Percentiles rank a stretch among this genome's conserved stretches.
Conservation (phyloP, 768 basidiomycete species). For the Leccinum ochraceum region DNA sequence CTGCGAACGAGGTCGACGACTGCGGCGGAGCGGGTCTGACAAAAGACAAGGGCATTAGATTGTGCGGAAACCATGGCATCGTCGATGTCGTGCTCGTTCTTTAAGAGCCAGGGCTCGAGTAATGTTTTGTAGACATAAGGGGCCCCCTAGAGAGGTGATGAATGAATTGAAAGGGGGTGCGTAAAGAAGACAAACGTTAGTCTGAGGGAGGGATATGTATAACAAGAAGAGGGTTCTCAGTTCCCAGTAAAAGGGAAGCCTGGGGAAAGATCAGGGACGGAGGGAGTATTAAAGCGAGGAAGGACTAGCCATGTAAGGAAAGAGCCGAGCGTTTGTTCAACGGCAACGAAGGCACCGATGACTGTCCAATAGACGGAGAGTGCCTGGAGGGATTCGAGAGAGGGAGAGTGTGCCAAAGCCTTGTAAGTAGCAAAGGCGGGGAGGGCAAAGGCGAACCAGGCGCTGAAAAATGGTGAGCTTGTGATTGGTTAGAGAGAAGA, state of each 20-base stretch:
- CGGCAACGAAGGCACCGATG: slow-evolving; percentile 56
- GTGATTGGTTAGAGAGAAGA: no score
- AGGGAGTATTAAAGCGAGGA: background rate
- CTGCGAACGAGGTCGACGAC: slow-evolving; percentile 50
- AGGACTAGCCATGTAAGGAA: slow-evolving; percentile 60
- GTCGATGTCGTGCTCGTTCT: slow-evolving; percentile 63
- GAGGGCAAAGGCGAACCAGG: slow-evolving; percentile 70
- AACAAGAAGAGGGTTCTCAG: slow-evolving; percentile 65
- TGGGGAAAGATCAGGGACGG: slow-evolving; percentile 29
- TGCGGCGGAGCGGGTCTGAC: slow-evolving; percentile 49
- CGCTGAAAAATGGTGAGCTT: slow-evolving; percentile 37
- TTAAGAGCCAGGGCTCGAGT: slow-evolving; percentile 58
- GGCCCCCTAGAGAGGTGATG: slow-evolving; percentile 52
- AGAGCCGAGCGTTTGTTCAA: slow-evolving; percentile 65
- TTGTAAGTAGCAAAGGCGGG: slow-evolving; percentile 70
- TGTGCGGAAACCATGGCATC: slow-evolving; percentile 56
- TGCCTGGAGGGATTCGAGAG: slow-evolving; percentile 54
- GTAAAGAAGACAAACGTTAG: slow-evolving; percentile 46
- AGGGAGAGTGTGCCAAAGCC: slow-evolving; percentile 54
- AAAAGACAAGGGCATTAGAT: slow-evolving; percentile 52
- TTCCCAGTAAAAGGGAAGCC: slow-evolving; percentile 81
- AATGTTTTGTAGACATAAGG: slow-evolving; percentile 62
- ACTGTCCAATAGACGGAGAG: slow-evolving; percentile 68
- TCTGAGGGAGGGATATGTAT: slow-evolving; percentile 70
- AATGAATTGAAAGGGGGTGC: slow-evolving; percentile 1